Evolutionary conservation across 2,329 filamentous ascomycete species (phyloP), one percentile per base, ranked within the genome.

Genomic region (Hypoxylon rubiginosum): DNA sequence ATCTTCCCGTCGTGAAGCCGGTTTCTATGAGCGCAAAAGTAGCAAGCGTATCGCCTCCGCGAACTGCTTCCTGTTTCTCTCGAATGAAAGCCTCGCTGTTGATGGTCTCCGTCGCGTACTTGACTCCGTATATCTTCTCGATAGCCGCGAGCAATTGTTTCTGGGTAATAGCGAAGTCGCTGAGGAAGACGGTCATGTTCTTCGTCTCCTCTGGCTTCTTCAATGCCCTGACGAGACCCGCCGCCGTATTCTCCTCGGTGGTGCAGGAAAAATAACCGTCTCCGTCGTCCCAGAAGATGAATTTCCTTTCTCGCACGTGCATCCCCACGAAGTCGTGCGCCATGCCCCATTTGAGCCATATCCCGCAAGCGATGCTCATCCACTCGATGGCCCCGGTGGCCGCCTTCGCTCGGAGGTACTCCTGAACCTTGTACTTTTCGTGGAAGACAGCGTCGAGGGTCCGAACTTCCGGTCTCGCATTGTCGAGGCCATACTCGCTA

Each of bases 401-500:
- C 1, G 70, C 71, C 52, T 71, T 73, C 9, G 64, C 66, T 7
- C 71, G 58, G 8, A 78, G 69, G 43, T 74, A 73, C 3, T 63
- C 58, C 64, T 75, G 75, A 7, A 78, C 50, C 7, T 68, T 72
- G 41, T 75, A 74, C 64, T 78, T 79, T 30, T 67, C 65, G 24
- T 56, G 60, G 48, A 78, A 77, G 19, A 74, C 68, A 7, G 55
- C 4, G 51, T 67, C 73, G 34, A 75, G 73, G 5, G 66, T 70
- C 51, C 74, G 72, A 0, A 73, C 68, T 11, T 75, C 72, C 8
- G 71, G 54, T 6, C 64, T 70, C 66, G 66, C 54, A 28, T 79
- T 79, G 78, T 81, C 76, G 5, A 78, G 77, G 5, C 76, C 76
- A 55, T 83, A 89, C 70, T 89, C 86, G 39, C 82, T 83, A 5